Conservation (phyloP, 2,329 filamentous ascomycete genomes). For the Endoconidiophora polonica region DNA sequence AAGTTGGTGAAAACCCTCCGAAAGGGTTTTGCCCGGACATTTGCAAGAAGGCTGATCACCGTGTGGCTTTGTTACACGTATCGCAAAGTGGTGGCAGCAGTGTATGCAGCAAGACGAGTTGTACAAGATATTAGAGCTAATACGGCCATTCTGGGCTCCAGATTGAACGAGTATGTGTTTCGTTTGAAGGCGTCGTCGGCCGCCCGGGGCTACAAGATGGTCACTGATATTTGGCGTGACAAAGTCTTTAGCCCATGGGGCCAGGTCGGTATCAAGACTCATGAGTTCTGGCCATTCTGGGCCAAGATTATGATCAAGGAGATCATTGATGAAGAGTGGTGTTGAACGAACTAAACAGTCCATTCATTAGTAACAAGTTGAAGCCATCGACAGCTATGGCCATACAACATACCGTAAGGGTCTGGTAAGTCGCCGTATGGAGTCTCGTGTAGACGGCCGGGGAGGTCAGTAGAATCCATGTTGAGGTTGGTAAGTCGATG, state of each 20-base stretch:
- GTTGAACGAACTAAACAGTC: conserved; percentile 11
- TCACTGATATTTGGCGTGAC: not conserved
- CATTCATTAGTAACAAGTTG: not conserved
- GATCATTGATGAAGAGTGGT: conserved; percentile 14
- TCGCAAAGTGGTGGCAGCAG: conserved; percentile 12
- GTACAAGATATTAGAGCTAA: conserved; percentile 1
- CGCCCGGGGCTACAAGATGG: conserved; percentile 7
- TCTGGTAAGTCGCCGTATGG: conserved; percentile 9
- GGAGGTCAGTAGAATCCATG: conserved; percentile 6
- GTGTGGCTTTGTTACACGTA: conserved; percentile 3
- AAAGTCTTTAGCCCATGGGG: conserved; percentile 8
- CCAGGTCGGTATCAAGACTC: conserved; percentile 5
- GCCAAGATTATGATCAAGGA: conserved; percentile 13
- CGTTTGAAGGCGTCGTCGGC: conserved; percentile 8
- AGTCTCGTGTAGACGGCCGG: conserved; percentile 8
- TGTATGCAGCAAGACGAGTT: conserved; percentile 12
- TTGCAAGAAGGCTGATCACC: conserved; percentile 11
- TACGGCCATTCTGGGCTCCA: conserved; percentile 9
- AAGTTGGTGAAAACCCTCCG: conserved; percentile 13
- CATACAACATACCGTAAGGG: conserved; percentile 12
- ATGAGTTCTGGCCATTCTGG: conserved; percentile 14
- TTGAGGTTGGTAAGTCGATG: not conserved
- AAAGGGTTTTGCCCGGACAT: conserved; percentile 7
- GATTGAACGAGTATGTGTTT: conserved; percentile 11
- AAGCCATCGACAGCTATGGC: not conserved